Evolutionary conservation across 441 rosid genomes (phyloP), one percentile per base, ranked within the genome.

Genomic region (Erodium trifolium): DNA sequence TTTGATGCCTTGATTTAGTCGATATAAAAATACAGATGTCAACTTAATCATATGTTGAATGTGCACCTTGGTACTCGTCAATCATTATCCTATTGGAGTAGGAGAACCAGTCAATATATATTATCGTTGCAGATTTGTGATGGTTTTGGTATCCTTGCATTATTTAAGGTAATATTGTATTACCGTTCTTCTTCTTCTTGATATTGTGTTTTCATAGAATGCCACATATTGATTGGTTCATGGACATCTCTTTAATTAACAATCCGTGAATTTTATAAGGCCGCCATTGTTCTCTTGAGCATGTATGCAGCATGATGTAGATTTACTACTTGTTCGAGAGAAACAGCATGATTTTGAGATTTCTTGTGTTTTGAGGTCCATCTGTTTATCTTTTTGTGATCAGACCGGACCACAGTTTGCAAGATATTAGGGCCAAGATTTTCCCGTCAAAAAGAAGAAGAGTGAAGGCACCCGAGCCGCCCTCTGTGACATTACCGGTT

Each of bases 371-470:
- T 65, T 72, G 69, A 71, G 19, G 47, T 64, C 23, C 23, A 63
- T 37, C 23, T 41, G 43, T 47, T 65, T 35, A n/a, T 68, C 77
- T 16, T 70, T 59, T 70, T 68, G 66, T 51, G 37, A 72, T 72
- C 84, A 88, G 93, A 86, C 89, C 88, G 34, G 93, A 88, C 81
- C 89, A 86, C 78, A 80, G 74, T 79, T 74, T 85, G 80, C 88
- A 86, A 81, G 93, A 88, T 74, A 78, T 88, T 72, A 82, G 87
- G 75, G 79, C 87, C 68, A 88, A 80, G 81, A 73, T 88, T 41
- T 88, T 88, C 76, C 86, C 91, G 74, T 70, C 73, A 8, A 84
- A 67, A 71, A 72, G 80, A 73, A 78, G 77, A 76, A 84, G 79
- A 65, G 82, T 78, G 41, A 75, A 71, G 73, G 79, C 80, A 57